Percentiles rank a stretch among this genome's conserved stretches.
Conservation (phyloP, 495 filamentous ascomycete species). For the Astrothelium macrocarpum region DNA sequence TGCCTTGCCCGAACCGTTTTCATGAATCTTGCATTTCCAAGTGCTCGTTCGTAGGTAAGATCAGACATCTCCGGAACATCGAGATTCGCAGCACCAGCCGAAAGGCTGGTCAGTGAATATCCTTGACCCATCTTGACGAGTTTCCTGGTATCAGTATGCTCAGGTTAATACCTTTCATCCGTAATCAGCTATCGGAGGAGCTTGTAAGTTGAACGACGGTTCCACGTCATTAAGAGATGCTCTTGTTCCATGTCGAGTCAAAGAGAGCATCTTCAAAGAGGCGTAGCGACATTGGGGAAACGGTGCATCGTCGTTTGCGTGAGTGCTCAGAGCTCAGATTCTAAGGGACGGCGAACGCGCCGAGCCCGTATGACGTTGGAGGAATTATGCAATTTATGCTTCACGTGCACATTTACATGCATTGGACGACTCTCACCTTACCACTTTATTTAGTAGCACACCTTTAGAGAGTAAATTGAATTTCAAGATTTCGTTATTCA, state of each 20-base stretch:
- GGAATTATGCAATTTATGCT: background rate
- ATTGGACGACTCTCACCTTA: too few relatives aligned
- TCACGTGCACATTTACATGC: background rate
- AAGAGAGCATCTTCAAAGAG: background rate
- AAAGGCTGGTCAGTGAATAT: conserved; percentile 83
- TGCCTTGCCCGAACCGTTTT: conserved; percentile 88
- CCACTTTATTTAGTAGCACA: too few relatives aligned
- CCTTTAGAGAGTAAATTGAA: too few relatives aligned
- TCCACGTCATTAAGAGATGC: background rate
- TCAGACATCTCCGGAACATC: conserved; percentile 88
- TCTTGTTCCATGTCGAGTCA: background rate
- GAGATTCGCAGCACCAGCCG: conserved; percentile 82
- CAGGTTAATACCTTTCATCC: background rate
- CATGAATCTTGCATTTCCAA: conserved; percentile 92
- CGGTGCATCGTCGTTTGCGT: background rate
- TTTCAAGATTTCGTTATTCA: too few relatives aligned
- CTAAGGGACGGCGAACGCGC: background rate
- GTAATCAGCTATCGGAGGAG: background rate
- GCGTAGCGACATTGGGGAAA: background rate
- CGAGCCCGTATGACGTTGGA: background rate
- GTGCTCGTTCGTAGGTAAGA: conserved; percentile 80
- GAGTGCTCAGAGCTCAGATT: background rate
- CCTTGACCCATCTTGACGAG: conserved; percentile 79
- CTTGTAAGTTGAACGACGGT: background rate
- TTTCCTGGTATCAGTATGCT: background rate